These are phyloP conservation scores for Chimonanthus praecox DNA, from an alignment of 164 flowering plant species.

Conservation along the genomic window DNA sequence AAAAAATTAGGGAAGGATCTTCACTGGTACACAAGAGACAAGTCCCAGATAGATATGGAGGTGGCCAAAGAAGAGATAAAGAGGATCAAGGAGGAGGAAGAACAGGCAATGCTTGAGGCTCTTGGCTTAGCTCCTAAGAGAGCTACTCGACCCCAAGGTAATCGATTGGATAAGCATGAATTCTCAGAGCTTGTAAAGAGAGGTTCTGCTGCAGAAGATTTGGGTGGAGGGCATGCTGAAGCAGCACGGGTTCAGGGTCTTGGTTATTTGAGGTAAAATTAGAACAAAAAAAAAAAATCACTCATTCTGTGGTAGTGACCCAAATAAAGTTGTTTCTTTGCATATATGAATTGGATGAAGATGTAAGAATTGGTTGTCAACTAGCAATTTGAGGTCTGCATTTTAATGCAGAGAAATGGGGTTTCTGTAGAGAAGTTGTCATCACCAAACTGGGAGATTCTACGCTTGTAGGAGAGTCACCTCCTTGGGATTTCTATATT, in stretches of 20 bases:
- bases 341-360: background rate
- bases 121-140: constrained; percentile 96
- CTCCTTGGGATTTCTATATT: too few relatives aligned
- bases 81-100: constrained; percentile 89
- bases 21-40: constrained; percentile 78
- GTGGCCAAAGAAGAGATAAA: constrained; percentile 77
- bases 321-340: background rate
- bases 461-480: too few relatives aligned
- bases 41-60: constrained; percentile 39
- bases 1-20: constrained; percentile 74
- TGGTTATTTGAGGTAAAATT: constrained; percentile 69
- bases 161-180: constrained; percentile 92
- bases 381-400: too few relatives aligned
- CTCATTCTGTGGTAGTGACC: too few relatives aligned
- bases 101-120: constrained; percentile 95
- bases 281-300: too few relatives aligned
- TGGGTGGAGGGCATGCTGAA: constrained; percentile 89
- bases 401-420: too few relatives aligned
- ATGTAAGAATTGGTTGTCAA: background rate
- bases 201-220: constrained; percentile 88
- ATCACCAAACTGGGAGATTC: too few relatives aligned
- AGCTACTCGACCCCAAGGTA: constrained; percentile 55
- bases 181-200: constrained; percentile 81
- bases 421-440: too few relatives aligned
- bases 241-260: constrained; percentile 87